These are phyloP conservation scores for Colletotrichum incanum DNA, from an alignment of 2,329 filamentous ascomycete genomes.

Conservation along the genomic window DNA sequence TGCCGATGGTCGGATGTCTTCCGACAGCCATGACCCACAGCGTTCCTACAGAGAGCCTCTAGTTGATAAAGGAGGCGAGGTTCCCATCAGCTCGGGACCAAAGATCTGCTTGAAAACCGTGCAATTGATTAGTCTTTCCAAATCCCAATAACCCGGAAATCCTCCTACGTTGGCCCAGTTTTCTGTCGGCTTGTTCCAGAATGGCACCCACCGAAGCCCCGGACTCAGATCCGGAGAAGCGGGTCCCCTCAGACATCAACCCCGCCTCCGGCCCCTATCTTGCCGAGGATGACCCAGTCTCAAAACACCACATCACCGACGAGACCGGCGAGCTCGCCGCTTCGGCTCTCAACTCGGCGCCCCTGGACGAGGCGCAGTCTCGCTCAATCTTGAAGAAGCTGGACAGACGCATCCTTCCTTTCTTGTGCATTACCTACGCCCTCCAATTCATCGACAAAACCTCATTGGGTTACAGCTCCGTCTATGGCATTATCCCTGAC, in stretches of 20 bases:
- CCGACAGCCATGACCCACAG: conserved; percentile 30
- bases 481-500: conserved; percentile 51
- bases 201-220: conserved; percentile 27
- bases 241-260: conserved; percentile 22
- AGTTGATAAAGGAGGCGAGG: conserved; percentile 24
- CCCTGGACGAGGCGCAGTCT: conserved; percentile 22
- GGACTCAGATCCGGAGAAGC: conserved; percentile 36
- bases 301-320: conserved; percentile 37
- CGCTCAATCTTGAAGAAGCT: conserved; percentile 23
- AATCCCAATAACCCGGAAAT: neutral
- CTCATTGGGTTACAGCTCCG: conserved; percentile 48
- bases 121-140: neutral
- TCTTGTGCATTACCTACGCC: conserved; percentile 51
- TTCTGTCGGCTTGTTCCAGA: neutral
- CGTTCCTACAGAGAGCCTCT: neutral
- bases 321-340: conserved; percentile 34
- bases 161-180: neutral
- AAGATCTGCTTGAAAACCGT: neutral
- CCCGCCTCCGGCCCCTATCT: conserved; percentile 14
- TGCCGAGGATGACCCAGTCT: conserved; percentile 25
- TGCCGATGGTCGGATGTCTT: conserved; percentile 35
- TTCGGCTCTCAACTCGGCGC: conserved; percentile 29
- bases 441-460: conserved; percentile 52
- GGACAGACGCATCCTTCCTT: conserved; percentile 33
- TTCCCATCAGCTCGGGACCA: neutral